phyloP scores from a whole-genome alignment of 169 alveolate species.

The Amoebophrya sp. region DNA sequence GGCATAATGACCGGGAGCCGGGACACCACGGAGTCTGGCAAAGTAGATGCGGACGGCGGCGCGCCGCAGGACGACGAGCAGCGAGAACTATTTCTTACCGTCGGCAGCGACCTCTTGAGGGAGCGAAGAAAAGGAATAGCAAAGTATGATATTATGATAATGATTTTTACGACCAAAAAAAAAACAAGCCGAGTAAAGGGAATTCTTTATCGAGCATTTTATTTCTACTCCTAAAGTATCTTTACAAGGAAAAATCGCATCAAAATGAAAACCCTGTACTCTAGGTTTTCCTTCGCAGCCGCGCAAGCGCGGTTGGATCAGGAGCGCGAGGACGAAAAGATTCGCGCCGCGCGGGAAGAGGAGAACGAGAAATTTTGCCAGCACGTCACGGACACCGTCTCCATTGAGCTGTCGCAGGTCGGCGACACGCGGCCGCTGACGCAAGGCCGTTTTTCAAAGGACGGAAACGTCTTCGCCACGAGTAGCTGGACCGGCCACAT shows the following conservation, averaged over 20 bases:
- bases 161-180: no score
- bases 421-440: slow-evolving; percentile 52
- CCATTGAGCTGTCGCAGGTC: slow-evolving; percentile 32
- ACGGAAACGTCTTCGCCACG: background rate
- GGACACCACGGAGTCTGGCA: background rate
- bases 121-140: background rate
- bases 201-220: background rate
- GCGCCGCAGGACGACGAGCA: background rate
- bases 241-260: background rate
- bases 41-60: background rate
- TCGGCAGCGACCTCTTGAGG: background rate
- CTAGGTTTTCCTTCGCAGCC: background rate
- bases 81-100: background rate
- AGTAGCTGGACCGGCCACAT: slow-evolving; percentile 34
- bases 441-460: slow-evolving; percentile 42
- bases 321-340: background rate
- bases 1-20: background rate
- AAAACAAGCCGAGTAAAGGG: no score
- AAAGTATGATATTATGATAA: no score
- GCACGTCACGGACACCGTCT: background rate
- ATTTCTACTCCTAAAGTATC: background rate
- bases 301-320: background rate
- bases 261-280: background rate
- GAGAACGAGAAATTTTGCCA: background rate
- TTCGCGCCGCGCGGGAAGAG: background rate